Conservation (phyloP, 2,329 filamentous ascomycete species). For the Aspergillus sp. region DNA sequence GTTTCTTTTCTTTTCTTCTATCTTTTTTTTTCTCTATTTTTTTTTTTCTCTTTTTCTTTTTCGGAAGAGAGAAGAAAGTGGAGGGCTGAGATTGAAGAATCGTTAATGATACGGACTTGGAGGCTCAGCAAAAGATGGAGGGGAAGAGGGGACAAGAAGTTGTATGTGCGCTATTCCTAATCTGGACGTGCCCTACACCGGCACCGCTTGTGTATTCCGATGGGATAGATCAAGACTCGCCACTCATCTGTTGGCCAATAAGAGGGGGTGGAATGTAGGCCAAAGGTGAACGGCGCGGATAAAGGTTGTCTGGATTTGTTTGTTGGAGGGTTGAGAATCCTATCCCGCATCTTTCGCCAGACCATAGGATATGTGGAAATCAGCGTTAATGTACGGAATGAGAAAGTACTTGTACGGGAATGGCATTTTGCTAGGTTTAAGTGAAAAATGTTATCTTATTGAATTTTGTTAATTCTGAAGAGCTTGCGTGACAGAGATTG, state of each 20-base stretch:
- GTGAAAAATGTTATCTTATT: background rate
- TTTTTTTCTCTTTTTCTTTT: background rate
- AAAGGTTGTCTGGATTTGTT: too few species aligned
- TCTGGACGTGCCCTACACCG: background rate
- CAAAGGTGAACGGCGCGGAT: background rate
- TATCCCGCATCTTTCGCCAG: conserved; percentile 45
- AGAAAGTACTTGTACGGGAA: conserved; percentile 59
- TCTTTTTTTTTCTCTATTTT: background rate
- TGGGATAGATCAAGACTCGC: background rate
- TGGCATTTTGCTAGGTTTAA: conserved; percentile 38
- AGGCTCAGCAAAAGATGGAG: background rate
- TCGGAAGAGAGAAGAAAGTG: background rate
- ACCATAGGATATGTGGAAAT: conserved; percentile 52
- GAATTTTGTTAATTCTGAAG: background rate
- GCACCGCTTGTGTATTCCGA: background rate
- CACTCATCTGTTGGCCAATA: background rate
- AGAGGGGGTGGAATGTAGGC: background rate
- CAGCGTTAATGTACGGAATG: conserved; percentile 39
- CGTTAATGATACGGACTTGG: background rate
- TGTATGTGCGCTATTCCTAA: background rate
- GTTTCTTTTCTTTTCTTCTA: background rate
- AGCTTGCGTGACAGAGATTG: background rate
- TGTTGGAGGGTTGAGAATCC: conserved; percentile 34
- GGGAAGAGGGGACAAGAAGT: background rate
- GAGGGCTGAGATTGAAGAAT: background rate